Evolutionary conservation across 768 basidiomycete species (phyloP), one percentile per base, ranked within the genome.

Genomic region (Kwoniella dejecticola): DNA sequence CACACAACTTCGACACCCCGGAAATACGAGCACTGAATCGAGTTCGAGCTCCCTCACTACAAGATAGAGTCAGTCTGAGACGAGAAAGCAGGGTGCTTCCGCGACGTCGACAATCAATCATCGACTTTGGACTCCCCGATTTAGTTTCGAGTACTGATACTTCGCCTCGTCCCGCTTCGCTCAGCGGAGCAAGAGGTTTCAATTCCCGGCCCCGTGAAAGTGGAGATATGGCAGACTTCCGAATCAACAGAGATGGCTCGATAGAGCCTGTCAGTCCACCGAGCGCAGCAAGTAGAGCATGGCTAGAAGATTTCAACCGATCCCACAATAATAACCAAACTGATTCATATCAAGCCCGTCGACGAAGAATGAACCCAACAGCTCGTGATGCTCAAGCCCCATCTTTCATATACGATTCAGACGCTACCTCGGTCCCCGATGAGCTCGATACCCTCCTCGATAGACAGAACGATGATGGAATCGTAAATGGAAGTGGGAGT

Each of bases 221-320:
- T 17, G 42, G 15, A 10, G 24, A 42, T 26, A 26, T n/a, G 11
- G 15, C 27, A 24, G 27, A 36, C 5, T 24, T 17, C 13, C 30
- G 21, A 44, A 27, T 15, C 2, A 48, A 36, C 17, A 38, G 19
- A 17, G 19, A 2, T n/a, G 36, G 42, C 3, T 30, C 48, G 33
- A 31, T 26, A 12, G 40, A 27, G 17, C 52, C 36, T 40, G 19
- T 24, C 4, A 60, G 49, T 36, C 45, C 52, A 15, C 60, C 52
- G 10, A 54, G 17, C 21, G 42, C 40, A 2, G 27, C 60, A 13
- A 62, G 60, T 41, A 31, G 19, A 11, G 40, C 45, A 7, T 62
- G 60, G 60, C 45, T 62, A 11, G 60, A 54, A 24, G 60, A 62
- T 36, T 62, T 42, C 8, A 42, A n/a, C 31, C 15, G 33, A 27